Base-by-base conservation (phyloP, 164 flowering plant genomes). In the Stephania cephalantha region DNA sequence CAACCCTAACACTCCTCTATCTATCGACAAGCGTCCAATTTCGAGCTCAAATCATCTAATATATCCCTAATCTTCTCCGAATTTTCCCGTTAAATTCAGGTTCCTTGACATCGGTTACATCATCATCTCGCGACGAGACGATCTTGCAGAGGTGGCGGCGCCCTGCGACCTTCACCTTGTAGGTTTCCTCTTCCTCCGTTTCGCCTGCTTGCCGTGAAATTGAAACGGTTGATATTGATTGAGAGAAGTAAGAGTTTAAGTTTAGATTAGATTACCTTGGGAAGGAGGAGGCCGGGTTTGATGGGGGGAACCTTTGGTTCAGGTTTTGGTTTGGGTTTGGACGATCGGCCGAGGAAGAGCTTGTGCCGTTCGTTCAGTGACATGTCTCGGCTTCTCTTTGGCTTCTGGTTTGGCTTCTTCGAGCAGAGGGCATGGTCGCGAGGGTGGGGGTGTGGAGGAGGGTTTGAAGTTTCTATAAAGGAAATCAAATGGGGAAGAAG, bases 341-440 rank as follows among this genome's bases (percentile, higher is more conserved):
- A 3, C 31, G 81, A 58, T 82, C 82, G 86, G 48, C 78, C 78
- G 58, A 92, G 89, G 75, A 86, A 74, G 29, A 88, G 91, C 18
- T 83, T 81, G 81, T 86, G 89, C 58, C 90, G 79, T 76, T 90
- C 85, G 85, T 92, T 92, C 63, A 92, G 87, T 75, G 94, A 89
- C 88, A 83, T 85, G 55, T 0, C 12, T 11, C 15, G 1, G 53
- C 53, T 7, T 48, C 53, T 12, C 17, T 50, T 50, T 10, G 42
- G 42, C 25, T 25, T 25, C 25, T 25, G 25, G 25, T 25, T 25
- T 25, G 25, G 25, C 25, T 25, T 25, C 25, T 25, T 25, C 25
- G 25, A 25, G 25, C 25, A 25, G 25, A 25, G 25, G 25, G 25
- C 25, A 25, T 25, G 25, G 25, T 25, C 25, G 25, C 25, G 25